A percentile compares a stretch with the other conserved stretches of the same genome.
These are phyloP conservation scores for Ogataea hybrid DNA, from an alignment of 1,139 yeast species.

Conservation along the genomic window DNA sequence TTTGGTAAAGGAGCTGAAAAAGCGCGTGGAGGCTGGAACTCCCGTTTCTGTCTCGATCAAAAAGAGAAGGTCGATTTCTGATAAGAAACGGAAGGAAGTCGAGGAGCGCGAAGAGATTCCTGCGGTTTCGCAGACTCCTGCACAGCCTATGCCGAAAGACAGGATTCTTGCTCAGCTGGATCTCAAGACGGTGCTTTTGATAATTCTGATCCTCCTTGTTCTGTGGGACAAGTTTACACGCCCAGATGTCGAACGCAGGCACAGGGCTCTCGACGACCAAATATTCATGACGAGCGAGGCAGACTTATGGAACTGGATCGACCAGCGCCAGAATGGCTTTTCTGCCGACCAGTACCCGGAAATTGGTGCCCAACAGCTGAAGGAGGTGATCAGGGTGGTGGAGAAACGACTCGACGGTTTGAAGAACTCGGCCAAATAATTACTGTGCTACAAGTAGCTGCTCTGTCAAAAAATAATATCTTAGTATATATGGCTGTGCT, in stretches of 20 bases:
- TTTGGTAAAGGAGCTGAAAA: slow-evolving; percentile 57
- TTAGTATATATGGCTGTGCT: background rate
- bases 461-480: background rate
- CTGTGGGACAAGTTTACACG: slow-evolving; percentile 20
- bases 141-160: slow-evolving; percentile 11
- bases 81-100: slow-evolving; percentile 12
- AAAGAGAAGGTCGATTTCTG: slow-evolving; percentile 7
- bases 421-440: slow-evolving; percentile 13
- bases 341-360: background rate
- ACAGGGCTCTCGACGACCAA: slow-evolving; percentile 25
- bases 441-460: background rate
- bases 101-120: slow-evolving; percentile 8
- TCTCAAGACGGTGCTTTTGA: slow-evolving; percentile 21
- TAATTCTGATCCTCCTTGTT: slow-evolving; percentile 20
- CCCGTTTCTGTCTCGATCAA: slow-evolving; percentile 8
- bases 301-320: slow-evolving; percentile 81
- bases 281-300: slow-evolving; percentile 48
- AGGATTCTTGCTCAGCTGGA: slow-evolving; percentile 21
- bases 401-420: slow-evolving; percentile 25
- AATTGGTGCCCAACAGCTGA: slow-evolving; percentile 22
- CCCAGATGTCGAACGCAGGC: background rate
- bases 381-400: slow-evolving; percentile 27
- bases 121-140: slow-evolving; percentile 6
- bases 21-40: slow-evolving; percentile 34
- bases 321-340: slow-evolving; percentile 44